Evolutionary conservation across 2,329 filamentous ascomycete species (phyloP).

Genomic region (Hypoxylon sp.): DNA sequence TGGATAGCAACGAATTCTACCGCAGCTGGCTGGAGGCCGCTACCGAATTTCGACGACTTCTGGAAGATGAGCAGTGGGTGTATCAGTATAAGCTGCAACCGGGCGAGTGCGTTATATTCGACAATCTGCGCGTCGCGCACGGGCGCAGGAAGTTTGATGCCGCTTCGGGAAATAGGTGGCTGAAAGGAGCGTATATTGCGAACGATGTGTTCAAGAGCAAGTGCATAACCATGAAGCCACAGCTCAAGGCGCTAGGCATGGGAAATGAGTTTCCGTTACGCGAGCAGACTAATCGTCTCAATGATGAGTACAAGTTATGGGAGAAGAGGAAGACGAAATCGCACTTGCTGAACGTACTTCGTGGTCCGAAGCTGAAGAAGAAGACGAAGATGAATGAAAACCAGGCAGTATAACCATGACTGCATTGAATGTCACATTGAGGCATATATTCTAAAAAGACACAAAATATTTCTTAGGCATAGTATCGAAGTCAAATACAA

Average conservation of each 20-base stretch:
- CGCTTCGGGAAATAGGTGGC: slow-evolving; percentile 78
- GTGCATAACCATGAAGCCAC: neutral
- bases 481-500: too few relatives aligned
- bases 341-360: too few relatives aligned
- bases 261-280: neutral
- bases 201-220: slow-evolving; percentile 57
- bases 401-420: too few relatives aligned
- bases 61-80: slow-evolving; percentile 72
- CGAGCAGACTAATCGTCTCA: neutral
- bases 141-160: slow-evolving; percentile 82
- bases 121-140: slow-evolving; percentile 89
- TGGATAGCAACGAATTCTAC: slow-evolving; percentile 1
- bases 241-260: slow-evolving; percentile 11
- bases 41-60: slow-evolving; percentile 67
- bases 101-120: slow-evolving; percentile 94
- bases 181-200: slow-evolving; percentile 85
- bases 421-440: too few relatives aligned
- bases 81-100: slow-evolving; percentile 81
- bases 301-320: slow-evolving; percentile 4
- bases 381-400: too few relatives aligned
- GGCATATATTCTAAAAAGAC: too few relatives aligned
- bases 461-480: too few relatives aligned
- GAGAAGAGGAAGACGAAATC: too few relatives aligned
- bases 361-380: too few relatives aligned
- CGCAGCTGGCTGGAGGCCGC: slow-evolving; percentile 65